These are phyloP conservation scores for Trichoderma sp. DNA, from an alignment of 2,329 filamentous ascomycete species.

Conservation along the genomic window DNA sequence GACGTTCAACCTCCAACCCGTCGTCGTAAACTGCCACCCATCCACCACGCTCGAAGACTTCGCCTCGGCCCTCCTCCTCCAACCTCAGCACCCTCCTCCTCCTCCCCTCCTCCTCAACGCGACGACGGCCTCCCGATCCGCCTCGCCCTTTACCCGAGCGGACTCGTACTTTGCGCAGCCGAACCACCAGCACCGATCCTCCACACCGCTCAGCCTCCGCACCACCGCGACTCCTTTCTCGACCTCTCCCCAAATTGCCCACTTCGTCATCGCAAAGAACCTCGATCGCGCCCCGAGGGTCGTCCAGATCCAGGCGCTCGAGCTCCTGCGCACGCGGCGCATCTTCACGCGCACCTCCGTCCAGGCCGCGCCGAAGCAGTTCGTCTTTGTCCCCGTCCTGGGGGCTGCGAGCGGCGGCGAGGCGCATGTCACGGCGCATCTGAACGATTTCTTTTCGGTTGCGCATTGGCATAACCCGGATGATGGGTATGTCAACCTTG, in stretches of 20 bases:
- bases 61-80: conserved; percentile 65
- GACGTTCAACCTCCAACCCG: conserved; percentile 72
- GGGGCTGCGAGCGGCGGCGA: conserved; percentile 50
- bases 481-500: conserved; percentile 74
- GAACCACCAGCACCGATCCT: conserved; percentile 34
- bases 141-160: conserved; percentile 35
- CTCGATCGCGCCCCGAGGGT: conserved; percentile 72
- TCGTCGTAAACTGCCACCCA: conserved; percentile 71
- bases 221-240: conserved; percentile 32
- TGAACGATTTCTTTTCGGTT: conserved; percentile 85
- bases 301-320: conserved; percentile 77
- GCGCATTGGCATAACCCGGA: conserved; percentile 78
- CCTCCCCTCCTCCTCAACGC: conserved; percentile 30
- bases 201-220: conserved; percentile 36
- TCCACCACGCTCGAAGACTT: conserved; percentile 82
- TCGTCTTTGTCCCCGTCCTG: conserved; percentile 79
- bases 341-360: conserved; percentile 76
- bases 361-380: conserved; percentile 73
- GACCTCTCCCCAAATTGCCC: conserved; percentile 61
- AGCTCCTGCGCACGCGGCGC: conserved; percentile 78
- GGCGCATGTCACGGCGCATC: conserved; percentile 56
- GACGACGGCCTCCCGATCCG: conserved; percentile 31
- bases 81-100: conserved; percentile 31
- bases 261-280: conserved; percentile 80
- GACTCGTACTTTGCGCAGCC: conserved; percentile 43